Percentiles rank a stretch among this genome's conserved stretches.
These are phyloP conservation scores for Pinguiococcus pyrenoidosus DNA, from an alignment of 108 stramenopile species.

Conservation along the genomic window DNA sequence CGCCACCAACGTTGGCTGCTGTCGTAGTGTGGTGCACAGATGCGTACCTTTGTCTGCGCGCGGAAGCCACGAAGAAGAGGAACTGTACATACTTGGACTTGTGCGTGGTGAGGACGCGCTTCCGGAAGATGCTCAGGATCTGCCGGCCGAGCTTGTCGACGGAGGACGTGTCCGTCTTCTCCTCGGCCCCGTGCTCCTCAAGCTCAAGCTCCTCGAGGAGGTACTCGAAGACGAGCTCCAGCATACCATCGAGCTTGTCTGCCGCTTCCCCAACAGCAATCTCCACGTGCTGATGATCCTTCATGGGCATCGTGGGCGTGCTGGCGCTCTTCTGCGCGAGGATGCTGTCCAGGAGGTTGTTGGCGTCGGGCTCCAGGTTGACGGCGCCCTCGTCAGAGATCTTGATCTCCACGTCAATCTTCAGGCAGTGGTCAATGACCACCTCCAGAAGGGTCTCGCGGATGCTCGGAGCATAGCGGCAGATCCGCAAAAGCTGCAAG, in stretches of 20 bases:
- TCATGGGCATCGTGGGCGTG: not conserved
- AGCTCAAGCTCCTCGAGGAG: conserved; percentile 17
- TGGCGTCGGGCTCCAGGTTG: conserved; percentile 33
- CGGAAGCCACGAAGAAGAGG: conserved; percentile 55
- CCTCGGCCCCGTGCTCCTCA: not conserved
- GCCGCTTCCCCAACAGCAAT: conserved; percentile 8
- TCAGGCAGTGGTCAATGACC: conserved; percentile 68
- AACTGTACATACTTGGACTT: conserved; percentile 93
- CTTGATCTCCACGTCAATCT: conserved; percentile 93
- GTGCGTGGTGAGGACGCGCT: conserved; percentile 56
- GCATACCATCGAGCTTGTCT: conserved; percentile 49
- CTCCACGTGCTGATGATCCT: not conserved
- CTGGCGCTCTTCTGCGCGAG: too few species aligned
- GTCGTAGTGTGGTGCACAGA: too few species aligned
- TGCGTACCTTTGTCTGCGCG: too few species aligned
- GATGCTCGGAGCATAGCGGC: conserved; percentile 21
- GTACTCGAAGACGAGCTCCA: conserved; percentile 44
- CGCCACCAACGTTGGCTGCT: too few species aligned
- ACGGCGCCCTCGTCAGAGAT: conserved; percentile 64
- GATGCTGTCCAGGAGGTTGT: too few species aligned
- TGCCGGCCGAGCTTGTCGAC: conserved; percentile 4
- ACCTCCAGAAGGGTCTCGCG: conserved; percentile 43
- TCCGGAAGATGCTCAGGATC: not conserved
- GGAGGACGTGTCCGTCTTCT: not conserved
- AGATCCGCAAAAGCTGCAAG: conserved; percentile 25